phyloP scores from a whole-genome alignment of 2,329 filamentous ascomycete genomes.

The Cercospora zeina region DNA sequence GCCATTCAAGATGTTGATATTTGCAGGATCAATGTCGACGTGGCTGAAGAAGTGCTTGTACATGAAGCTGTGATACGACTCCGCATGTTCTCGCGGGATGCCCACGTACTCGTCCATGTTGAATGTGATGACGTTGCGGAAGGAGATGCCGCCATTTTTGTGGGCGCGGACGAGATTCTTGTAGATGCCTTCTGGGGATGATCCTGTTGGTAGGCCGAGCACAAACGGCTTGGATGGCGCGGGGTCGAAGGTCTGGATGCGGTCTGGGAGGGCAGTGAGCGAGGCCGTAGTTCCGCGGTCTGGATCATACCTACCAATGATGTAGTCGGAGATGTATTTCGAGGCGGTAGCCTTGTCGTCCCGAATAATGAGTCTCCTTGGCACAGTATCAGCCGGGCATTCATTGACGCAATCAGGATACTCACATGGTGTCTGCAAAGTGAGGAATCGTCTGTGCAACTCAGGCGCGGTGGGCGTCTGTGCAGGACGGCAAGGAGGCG shows the following conservation, averaged over 20 bases:
- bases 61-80: conserved; percentile 91
- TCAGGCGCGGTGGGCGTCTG: neutral
- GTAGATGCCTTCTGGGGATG: conserved; percentile 77
- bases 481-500: conserved; percentile 7
- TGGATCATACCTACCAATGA: conserved; percentile 60
- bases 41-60: conserved; percentile 89
- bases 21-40: conserved; percentile 75
- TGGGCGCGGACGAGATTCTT: conserved; percentile 69
- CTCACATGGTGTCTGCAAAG: conserved; percentile 24
- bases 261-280: conserved; percentile 53
- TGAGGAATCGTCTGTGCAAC: neutral
- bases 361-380: conserved; percentile 80
- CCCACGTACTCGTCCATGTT: conserved; percentile 94
- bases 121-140: conserved; percentile 86
- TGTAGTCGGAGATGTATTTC: conserved; percentile 76
- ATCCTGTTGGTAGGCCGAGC: conserved; percentile 79
- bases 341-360: conserved; percentile 69
- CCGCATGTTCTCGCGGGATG: conserved; percentile 76
- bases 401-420: neutral
- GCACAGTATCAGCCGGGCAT: neutral
- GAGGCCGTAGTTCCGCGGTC: neutral
- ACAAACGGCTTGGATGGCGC: conserved; percentile 74
- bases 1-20: conserved; percentile 82
- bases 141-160: conserved; percentile 74
- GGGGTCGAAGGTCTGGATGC: conserved; percentile 75